Conservation (phyloP, 169 alveolate genomes). For the Eimeria sp. region DNA sequence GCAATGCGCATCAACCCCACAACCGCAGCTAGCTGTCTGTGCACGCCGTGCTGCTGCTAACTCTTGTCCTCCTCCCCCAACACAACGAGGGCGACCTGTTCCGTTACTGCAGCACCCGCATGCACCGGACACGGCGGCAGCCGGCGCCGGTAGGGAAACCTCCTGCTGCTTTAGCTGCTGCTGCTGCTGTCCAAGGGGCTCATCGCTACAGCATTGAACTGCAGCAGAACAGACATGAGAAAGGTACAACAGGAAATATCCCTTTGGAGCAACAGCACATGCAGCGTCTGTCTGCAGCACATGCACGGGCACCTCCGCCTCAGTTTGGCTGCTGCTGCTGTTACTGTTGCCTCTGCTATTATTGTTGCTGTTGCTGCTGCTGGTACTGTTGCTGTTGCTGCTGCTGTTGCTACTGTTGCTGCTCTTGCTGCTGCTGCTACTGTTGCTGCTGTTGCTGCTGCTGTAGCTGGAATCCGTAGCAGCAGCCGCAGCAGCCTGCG, state of each 20-base stretch:
- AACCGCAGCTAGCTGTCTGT: slow-evolving; percentile 43
- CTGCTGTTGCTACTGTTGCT: background rate
- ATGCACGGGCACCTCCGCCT: slow-evolving; percentile 64
- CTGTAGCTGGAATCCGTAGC: background rate
- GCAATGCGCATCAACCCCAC: slow-evolving; percentile 61
- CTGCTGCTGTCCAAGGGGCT: slow-evolving; percentile 28
- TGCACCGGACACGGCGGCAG: background rate
- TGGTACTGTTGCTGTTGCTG: background rate
- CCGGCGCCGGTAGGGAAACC: background rate
- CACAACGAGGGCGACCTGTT: slow-evolving; percentile 9
- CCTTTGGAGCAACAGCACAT: slow-evolving; percentile 52
- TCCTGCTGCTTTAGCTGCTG: slow-evolving; percentile 34
- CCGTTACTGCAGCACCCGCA: slow-evolving; percentile 71
- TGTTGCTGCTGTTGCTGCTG: slow-evolving; percentile 1
- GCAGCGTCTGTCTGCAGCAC: slow-evolving; percentile 53
- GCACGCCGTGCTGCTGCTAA: slow-evolving; percentile 30
- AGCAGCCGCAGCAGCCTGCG: background rate
- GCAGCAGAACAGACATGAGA: slow-evolving; percentile 47
- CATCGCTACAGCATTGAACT: slow-evolving; percentile 27
- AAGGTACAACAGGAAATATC: slow-evolving; percentile 48
- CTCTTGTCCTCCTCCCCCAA: slow-evolving; percentile 34
- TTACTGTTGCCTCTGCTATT: background rate
- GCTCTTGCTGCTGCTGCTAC: background rate
- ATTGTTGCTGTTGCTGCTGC: background rate
- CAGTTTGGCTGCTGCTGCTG: background rate